A percentile compares a stretch with the other conserved stretches of the same genome.
These are phyloP conservation scores for Saprolegnia parasitica DNA, from an alignment of 352 stramenopile genomes.

Conservation along the genomic window DNA sequence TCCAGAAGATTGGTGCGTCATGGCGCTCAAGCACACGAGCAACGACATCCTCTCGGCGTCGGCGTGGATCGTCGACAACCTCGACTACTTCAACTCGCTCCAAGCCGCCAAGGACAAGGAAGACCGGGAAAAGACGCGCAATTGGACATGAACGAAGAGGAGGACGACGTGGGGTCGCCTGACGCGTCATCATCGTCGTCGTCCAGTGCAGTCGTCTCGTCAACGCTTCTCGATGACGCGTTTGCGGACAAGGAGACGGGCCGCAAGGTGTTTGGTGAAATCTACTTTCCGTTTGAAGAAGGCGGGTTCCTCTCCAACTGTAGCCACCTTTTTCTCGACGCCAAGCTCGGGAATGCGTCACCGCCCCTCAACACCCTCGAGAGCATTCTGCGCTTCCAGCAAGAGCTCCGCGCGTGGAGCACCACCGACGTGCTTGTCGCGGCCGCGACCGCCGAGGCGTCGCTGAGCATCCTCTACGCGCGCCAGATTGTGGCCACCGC, in stretches of 20 bases:
- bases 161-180: constrained; percentile 50
- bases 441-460: constrained; percentile 33
- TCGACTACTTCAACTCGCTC: constrained; percentile 86
- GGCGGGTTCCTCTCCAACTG: constrained; percentile 62
- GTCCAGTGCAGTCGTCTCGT: background rate
- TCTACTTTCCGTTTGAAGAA: constrained; percentile 84
- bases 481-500: constrained; percentile 28
- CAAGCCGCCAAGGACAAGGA: constrained; percentile 68
- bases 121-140: constrained; percentile 40
- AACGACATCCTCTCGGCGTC: constrained; percentile 89
- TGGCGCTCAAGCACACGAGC: constrained; percentile 86
- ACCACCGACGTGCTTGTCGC: constrained; percentile 29
- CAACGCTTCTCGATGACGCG: background rate
- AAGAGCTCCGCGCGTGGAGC: constrained; percentile 32
- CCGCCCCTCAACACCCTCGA: constrained; percentile 6
- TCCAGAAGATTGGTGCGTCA: constrained; percentile 87
- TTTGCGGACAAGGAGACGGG: constrained; percentile 79
- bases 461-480: constrained; percentile 38
- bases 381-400: constrained; percentile 29
- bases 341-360: constrained; percentile 11
- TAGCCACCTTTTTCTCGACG: constrained; percentile 5
- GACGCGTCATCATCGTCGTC: constrained; percentile 21
- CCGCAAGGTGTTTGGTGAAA: constrained; percentile 78
- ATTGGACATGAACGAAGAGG: constrained; percentile 58
- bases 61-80: constrained; percentile 91